Percentiles rank a stretch among this genome's conserved stretches.
These are phyloP conservation scores for Boletales sp. DNA, from an alignment of 768 basidiomycete species.

Conservation along the genomic window DNA sequence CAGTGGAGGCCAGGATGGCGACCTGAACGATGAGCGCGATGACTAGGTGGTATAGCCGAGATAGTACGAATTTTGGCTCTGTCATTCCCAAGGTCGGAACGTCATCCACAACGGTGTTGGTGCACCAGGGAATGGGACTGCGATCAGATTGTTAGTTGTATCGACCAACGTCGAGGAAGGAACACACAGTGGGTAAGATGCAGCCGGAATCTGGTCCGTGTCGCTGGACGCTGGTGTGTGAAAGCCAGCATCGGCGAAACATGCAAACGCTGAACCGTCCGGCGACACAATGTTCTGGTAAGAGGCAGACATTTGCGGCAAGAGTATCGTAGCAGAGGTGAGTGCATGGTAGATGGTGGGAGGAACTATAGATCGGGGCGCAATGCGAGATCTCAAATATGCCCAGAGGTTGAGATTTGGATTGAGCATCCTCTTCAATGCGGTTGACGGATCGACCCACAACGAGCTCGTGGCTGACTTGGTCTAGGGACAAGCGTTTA, in stretches of 20 bases:
- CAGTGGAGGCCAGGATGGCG: conserved; percentile 3
- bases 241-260: neutral
- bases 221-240: neutral
- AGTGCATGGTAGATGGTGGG: neutral
- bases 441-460: neutral
- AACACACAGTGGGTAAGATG: neutral
- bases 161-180: neutral
- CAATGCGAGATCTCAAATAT: conserved; percentile 3
- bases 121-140: neutral
- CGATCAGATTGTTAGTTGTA: neutral
- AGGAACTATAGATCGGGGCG: neutral
- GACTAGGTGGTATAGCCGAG: conserved; percentile 6
- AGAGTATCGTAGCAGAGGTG: neutral
- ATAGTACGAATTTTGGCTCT: conserved; percentile 4
- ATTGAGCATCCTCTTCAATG: neutral
- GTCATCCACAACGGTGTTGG: neutral
- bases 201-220: neutral
- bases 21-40: conserved; percentile 1
- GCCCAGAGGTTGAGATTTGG: neutral
- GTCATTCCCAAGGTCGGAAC: neutral
- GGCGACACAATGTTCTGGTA: neutral
- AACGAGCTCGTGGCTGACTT: too few species aligned
- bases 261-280: neutral
- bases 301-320: conserved; percentile 1
- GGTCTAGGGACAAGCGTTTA: too few species aligned